These are phyloP conservation scores for Cladosporium sp. DNA, from an alignment of 2,329 filamentous ascomycete species.

Conservation along the genomic window DNA sequence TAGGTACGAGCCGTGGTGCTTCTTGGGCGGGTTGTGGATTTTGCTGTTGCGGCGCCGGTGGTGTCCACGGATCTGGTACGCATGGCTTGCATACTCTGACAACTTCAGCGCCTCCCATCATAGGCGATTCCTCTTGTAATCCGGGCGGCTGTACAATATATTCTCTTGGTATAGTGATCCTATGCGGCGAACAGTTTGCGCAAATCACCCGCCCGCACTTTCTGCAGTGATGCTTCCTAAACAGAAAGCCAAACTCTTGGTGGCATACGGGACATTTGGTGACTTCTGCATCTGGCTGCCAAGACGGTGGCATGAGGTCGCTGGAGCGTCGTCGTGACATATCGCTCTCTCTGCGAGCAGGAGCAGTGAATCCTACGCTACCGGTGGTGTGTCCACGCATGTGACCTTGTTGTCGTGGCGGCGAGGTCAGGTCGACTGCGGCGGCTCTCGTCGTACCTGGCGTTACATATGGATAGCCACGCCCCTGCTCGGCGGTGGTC, in stretches of 20 bases:
- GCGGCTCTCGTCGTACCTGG: slow-evolving; percentile 11
- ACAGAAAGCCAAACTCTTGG: slow-evolving; percentile 75
- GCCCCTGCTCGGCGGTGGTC: slow-evolving; percentile 22
- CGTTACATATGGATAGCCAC: slow-evolving; percentile 20
- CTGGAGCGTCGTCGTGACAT: slow-evolving; percentile 20
- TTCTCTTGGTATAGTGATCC: slow-evolving; percentile 89
- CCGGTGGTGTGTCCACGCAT: slow-evolving; percentile 6
- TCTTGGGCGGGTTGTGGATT: neutral
- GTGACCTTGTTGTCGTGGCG: slow-evolving; percentile 14
- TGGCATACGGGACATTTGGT: slow-evolving; percentile 80
- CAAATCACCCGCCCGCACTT: slow-evolving; percentile 96
- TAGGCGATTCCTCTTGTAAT: slow-evolving; percentile 43
- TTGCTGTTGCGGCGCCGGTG: slow-evolving; percentile 9
- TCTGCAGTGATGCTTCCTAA: slow-evolving; percentile 89
- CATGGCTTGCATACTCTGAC: slow-evolving; percentile 70
- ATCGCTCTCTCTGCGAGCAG: slow-evolving; percentile 1
- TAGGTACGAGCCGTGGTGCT: neutral
- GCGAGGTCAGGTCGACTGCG: slow-evolving; percentile 25
- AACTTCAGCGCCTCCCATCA: slow-evolving; percentile 54
- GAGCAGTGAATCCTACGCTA: slow-evolving; percentile 2
- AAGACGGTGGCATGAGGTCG: slow-evolving; percentile 62
- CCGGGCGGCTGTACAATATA: slow-evolving; percentile 79
- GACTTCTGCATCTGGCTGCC: slow-evolving; percentile 86
- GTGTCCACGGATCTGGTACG: slow-evolving; percentile 57
- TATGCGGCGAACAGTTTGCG: slow-evolving; percentile 82